Evolutionary conservation across 2,329 filamentous ascomycete genomes (phyloP), one percentile per base, ranked within the genome.

Genomic region (Aureobasidium sp.): DNA sequence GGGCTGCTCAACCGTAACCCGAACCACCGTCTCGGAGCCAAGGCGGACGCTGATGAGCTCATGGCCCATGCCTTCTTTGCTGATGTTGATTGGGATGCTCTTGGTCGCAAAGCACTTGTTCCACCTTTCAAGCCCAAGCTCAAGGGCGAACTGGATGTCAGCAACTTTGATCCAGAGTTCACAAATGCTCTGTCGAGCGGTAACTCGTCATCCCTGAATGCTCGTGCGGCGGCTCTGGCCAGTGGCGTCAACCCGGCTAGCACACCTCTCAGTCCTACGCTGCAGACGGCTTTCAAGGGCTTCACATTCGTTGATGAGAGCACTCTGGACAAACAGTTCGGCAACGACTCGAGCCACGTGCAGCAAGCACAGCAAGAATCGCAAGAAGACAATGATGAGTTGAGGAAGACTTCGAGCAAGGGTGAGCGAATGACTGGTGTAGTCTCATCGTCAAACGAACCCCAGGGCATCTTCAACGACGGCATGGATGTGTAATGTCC

Each of bases 271-370:
- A 96, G 91, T 15, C 94, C 94, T 0, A 95, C 91, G 2, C 92
- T 97, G 77, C 94, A 99, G 76, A 94, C 93, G 66, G 97, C 97
- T 72, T 99, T 99, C 80, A 90, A 94, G 71, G 94, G 94, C 37
- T 99, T 99, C 76, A 99, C 94, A 0, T 99, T 96, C 74, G 94
- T 97, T n/a, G 94, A 97, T 69, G 93, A 97, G 77, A 97, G 90
- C 71, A 90, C 90, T 1, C 87, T 99, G 62, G 74, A 76, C 59
- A 70, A 74, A n/a, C 70, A 77, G 71, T 61, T 70, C 68, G 65
- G 76, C 75, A 66, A 85, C 45, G 59, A 62, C 42, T 47, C 61
- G n/a, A 55, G 44, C 62, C 62, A 64, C 63, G 52, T 64, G 66
- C 47, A 61, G 65, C 58, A 61, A 34, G 22, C 59, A 44, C 56